phyloP scores from a whole-genome alignment of 768 basidiomycete species.

The Termitomyces sp. region DNA sequence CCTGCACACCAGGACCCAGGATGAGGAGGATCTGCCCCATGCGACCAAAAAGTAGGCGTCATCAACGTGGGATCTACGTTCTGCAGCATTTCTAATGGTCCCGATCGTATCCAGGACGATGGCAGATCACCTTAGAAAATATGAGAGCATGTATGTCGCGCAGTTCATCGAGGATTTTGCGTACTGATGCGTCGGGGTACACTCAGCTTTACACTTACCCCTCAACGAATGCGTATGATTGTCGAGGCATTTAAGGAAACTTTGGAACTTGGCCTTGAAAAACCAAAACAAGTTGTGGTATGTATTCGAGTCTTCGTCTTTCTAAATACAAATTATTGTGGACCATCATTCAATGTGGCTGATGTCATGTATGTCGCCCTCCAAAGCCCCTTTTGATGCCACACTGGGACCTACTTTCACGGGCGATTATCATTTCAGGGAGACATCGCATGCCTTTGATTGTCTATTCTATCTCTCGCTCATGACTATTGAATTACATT shows the following conservation, averaged over 20 bases:
- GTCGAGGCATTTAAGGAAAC: constrained; percentile 94
- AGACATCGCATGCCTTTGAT: background rate
- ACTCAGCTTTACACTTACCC: constrained; percentile 75
- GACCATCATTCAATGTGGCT: too few species aligned
- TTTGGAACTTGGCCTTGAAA: constrained; percentile 79
- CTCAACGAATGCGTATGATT: constrained; percentile 93
- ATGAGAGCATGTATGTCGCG: constrained; percentile 71
- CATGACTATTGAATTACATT: background rate
- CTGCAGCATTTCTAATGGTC: constrained; percentile 1
- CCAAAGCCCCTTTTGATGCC: background rate
- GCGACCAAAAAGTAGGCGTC: constrained; percentile 82
- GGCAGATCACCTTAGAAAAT: constrained; percentile 90
- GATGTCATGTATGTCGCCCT: background rate
- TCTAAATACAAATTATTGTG: too few species aligned
- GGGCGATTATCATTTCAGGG: background rate
- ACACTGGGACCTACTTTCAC: background rate
- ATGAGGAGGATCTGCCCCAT: constrained; percentile 85
- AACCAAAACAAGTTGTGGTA: constrained; percentile 84
- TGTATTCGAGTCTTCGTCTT: constrained; percentile 31
- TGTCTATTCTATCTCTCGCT: background rate
- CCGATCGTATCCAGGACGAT: constrained; percentile 58
- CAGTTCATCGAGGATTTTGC: background rate
- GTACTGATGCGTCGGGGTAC: constrained; percentile 2
- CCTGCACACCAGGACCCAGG: constrained; percentile 84
- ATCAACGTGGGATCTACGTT: constrained; percentile 1